Evolutionary conservation across 176 grass and related monocot genomes (phyloP), one percentile per base, ranked within the genome.

Genomic region (Oropetium thomaeum): DNA sequence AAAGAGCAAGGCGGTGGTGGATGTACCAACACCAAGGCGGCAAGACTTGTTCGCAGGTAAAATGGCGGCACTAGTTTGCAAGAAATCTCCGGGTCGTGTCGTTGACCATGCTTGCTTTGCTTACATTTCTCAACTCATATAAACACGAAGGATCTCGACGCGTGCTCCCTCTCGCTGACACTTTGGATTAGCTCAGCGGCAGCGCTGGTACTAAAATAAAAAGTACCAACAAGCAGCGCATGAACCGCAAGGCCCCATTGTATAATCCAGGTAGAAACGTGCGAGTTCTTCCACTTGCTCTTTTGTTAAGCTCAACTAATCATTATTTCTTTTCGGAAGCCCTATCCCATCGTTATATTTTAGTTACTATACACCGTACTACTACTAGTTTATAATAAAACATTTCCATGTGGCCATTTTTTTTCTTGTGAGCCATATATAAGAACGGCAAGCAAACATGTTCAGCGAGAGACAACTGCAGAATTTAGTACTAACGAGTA

Each of bases 191-290:
- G 76, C 62, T 52, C 42, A 61, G 16, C n/a, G n/a, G n/a, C n/a
- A n/a, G n/a, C n/a, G n/a, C 58, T 33, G 28, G 48, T 51, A 51
- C 72, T 7, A 13, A 5, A 38, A 77, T 58, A 73, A 58, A 73
- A 58, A 77, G 64, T 65, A 64, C 8, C 64, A 76, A 37, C n/a
- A n/a, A n/a, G n/a, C n/a, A n/a, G 17, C 72, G 58, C 66, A 25
- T 71, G 79, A 33, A 49, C 66, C 73, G 31, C 79, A 77, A 58
- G 47, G 65, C 16, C 62, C 8, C 16, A 70, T 76, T 31, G 55
- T 69, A 74, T 64, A 63, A 39, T 82, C 39, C 41, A 71, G 43
- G 72, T 30, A 28, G 45, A 82, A 87, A 77, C 57, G 71, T 81
- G 65, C 44, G 63, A 19, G 16, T 3, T 10, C 28, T 45, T 76